Evolutionary conservation across 208 protist species (phyloP).

Genomic region (Trypanosoma brucei): DNA sequence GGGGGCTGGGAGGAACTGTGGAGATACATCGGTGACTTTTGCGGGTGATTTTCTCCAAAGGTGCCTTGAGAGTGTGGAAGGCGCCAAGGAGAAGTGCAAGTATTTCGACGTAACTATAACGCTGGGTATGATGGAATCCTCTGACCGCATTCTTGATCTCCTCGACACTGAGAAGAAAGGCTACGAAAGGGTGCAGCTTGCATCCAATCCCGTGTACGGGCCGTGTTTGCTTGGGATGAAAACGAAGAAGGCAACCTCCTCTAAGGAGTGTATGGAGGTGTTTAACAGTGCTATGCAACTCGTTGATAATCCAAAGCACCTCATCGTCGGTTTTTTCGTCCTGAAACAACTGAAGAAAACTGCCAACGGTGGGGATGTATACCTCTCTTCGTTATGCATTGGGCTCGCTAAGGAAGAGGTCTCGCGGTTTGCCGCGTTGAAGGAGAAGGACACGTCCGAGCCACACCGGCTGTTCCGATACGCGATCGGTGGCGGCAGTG

Average conservation of each 20-base stretch:
- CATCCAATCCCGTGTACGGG: conserved; percentile 67
- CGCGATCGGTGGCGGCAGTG: conserved; percentile 59
- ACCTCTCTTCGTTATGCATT: conserved; percentile 69
- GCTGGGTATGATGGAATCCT: conserved; percentile 46
- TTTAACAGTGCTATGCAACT: conserved; percentile 45
- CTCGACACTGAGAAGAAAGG: conserved; percentile 27
- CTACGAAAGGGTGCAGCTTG: conserved; percentile 48
- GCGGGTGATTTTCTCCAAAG: conserved; percentile 37
- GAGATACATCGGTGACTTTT: conserved; percentile 27
- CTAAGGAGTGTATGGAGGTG: conserved; percentile 30
- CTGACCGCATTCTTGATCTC: conserved; percentile 54
- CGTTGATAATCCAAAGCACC: conserved; percentile 45
- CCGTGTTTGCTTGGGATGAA: conserved; percentile 64
- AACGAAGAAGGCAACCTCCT: conserved; percentile 33
- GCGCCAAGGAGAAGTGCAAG: conserved; percentile 39
- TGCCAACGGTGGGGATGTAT: conserved; percentile 46
- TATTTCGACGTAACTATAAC: conserved; percentile 65
- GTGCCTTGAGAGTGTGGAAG: conserved; percentile 48
- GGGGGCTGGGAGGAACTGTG: conserved; percentile 40
- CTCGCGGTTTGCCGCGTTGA: conserved; percentile 46
- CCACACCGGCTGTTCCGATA: conserved; percentile 71
- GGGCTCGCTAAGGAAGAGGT: conserved; percentile 44
- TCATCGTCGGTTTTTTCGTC: conserved; percentile 59
- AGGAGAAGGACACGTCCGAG: conserved; percentile 48
- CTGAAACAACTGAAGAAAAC: conserved; percentile 68